Conservation (phyloP, 2,329 filamentous ascomycete genomes). For the Pseudogymnoascus sp. region DNA sequence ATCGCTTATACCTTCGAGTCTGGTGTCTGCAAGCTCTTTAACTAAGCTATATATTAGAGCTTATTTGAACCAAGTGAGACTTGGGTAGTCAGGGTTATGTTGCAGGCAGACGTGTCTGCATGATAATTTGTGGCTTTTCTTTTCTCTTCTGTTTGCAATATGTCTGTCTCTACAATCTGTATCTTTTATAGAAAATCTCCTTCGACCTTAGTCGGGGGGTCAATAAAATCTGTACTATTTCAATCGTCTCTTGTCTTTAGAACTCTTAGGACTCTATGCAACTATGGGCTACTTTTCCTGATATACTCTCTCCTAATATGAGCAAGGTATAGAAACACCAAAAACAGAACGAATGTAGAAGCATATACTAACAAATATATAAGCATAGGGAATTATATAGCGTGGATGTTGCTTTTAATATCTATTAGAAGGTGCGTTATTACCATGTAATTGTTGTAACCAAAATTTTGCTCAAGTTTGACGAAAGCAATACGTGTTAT, state of each 20-base stretch:
- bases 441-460: too few species aligned
- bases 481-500: too few species aligned
- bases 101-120: neutral
- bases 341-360: neutral
- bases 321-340: neutral
- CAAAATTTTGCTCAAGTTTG: too few species aligned
- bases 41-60: neutral
- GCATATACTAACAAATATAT: neutral
- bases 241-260: neutral
- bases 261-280: neutral
- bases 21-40: constrained; percentile 12
- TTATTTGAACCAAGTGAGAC: neutral
- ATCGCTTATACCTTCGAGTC: constrained; percentile 12
- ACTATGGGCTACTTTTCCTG: neutral
- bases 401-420: neutral
- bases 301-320: neutral
- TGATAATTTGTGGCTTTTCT: neutral
- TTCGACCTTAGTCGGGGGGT: neutral
- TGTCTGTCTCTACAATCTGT: neutral
- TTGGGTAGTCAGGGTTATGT: neutral
- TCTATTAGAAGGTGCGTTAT: neutral
- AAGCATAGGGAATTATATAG: neutral
- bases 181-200: neutral
- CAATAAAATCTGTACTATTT: neutral
- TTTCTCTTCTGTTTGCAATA: neutral